Base-by-base conservation (phyloP, 2,329 filamentous ascomycete genomes). In the Fusarium albidum region DNA sequence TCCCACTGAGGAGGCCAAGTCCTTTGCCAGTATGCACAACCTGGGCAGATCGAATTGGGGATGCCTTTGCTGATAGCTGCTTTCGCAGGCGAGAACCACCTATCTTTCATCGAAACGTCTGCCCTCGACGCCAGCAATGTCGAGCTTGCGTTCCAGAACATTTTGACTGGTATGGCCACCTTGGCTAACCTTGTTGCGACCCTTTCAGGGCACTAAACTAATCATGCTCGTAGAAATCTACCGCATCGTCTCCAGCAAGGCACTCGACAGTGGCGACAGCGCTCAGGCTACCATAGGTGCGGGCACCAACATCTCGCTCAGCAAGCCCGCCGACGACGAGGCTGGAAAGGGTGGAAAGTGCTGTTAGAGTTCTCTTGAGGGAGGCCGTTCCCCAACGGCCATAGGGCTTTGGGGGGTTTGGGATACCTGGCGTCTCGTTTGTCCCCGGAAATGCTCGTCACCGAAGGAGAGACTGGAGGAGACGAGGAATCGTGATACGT, bases 41-140 rank as follows among this genome's bases (percentile, higher is more conserved):
- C 46, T 13, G 11, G 28, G 29, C 18, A 29, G 32, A 17, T 15
- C 49, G 31, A 40, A n/a, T 37, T 34, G 59, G 37, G 43, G 45
- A 41, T 6, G 14, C 14, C 28, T 43, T 52, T 51, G 53, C 52
- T 67, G 49, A 67, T 49, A 41, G 17, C 18, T 45, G 32, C 37
- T 27, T 41, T 29, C 55, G 35, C 67, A 96, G 93, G 92, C 83
- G 93, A 97, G 77, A 96, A 97, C 81, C 94, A 96, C 75, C 85
- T 98, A 38, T 98, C 94, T 44, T 99, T 99, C 78, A 99, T 99
- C 76, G 95, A 99, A 83, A 99, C 95, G 34, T 99, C 96, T 57
- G 95, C 95, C 62, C 88, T 99, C 69, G 95, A 99, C 74, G 95
- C 95, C 68, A 98, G 92, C 85, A 99, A 99, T 73, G 95, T 99